Evolutionary conservation across 129 eudicot species (phyloP), one percentile per base, ranked within the genome.

Genomic region (Solidago caesia): DNA sequence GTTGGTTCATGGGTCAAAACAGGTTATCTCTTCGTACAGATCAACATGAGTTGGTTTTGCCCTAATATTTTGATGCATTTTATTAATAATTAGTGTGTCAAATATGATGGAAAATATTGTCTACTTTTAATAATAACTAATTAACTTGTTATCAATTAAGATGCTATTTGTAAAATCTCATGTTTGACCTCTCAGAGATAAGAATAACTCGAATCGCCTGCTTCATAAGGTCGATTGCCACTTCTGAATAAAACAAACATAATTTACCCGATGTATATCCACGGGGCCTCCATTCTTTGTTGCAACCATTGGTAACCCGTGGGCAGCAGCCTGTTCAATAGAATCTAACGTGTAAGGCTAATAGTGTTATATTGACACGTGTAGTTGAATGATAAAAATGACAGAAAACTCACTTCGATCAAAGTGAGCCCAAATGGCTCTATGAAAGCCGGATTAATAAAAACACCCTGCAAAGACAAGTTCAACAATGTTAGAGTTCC

Each of bases 251-350:
- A 68, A 27, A 52, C 10, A 69, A 66, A 45, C 21, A 44, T 25
- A 67, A 61, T 80, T 47, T 80, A 95, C 99, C 80, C 95, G 85
- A 74, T 88, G 97, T 78, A 95, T 95, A 72, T 95, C 99, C 59
- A 95, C 99, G 59, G 99, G 99, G 45, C 99, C 99, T 78, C 99
- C 99, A 72, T 95, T 95, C 79, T 89, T 91, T 1, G 99, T 95
- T 60, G 99, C 99, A 57, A 95, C 99, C 82, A 95, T 95, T 21
- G 99, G 99, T 80, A 95, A 79, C 71, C 99, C 97, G 75, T 95
- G 79, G 78, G 99, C 97, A 74, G 99, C 99, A 70, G 99, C 99
- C 99, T 95, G 93, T 74, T 51, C 59, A 39, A 80, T 71, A 52
- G 43, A 65, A 79, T 56, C 7, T 52, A 41, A 71, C 15, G 49